Evolutionary conservation across 2,329 filamentous ascomycete species (phyloP).

Genomic region (Elsinoe batatas): DNA sequence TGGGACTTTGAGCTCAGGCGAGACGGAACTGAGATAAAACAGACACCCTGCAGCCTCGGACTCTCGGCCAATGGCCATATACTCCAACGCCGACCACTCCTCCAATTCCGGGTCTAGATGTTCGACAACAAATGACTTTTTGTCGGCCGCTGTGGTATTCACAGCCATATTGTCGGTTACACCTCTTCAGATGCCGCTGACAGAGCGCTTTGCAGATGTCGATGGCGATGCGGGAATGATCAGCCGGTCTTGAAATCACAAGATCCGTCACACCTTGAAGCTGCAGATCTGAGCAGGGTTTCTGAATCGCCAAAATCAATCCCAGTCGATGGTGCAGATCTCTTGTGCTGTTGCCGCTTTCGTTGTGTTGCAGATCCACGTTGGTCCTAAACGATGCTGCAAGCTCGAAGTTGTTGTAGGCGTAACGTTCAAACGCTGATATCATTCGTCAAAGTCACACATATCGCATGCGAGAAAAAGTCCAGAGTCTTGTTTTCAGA

Average conservation of each 20-base stretch:
- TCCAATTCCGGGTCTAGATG: constrained; percentile 93
- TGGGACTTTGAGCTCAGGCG: constrained; percentile 52
- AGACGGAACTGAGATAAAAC: constrained; percentile 77
- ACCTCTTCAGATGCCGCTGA: not conserved
- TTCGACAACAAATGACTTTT: constrained; percentile 80
- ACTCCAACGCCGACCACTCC: constrained; percentile 89
- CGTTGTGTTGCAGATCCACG: not conserved
- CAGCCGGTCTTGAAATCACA: not conserved
- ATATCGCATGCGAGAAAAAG: too few relatives aligned
- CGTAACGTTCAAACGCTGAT: not conserved
- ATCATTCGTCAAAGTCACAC: not conserved
- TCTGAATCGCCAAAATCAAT: constrained; percentile 3
- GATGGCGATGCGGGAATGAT: not conserved
- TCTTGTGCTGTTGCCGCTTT: not conserved
- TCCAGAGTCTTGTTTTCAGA: too few relatives aligned
- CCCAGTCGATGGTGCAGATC: not conserved
- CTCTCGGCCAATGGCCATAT: constrained; percentile 76
- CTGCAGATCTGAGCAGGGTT: not conserved
- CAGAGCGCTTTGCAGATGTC: not conserved
- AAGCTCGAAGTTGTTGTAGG: not conserved
- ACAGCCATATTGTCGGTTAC: not conserved
- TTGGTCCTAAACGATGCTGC: not conserved
- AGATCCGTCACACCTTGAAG: not conserved
- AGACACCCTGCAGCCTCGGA: constrained; percentile 53
- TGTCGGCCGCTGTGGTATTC: not conserved